phyloP scores from a whole-genome alignment of 495 filamentous ascomycete genomes.

The Aspergillus bridgeri region DNA sequence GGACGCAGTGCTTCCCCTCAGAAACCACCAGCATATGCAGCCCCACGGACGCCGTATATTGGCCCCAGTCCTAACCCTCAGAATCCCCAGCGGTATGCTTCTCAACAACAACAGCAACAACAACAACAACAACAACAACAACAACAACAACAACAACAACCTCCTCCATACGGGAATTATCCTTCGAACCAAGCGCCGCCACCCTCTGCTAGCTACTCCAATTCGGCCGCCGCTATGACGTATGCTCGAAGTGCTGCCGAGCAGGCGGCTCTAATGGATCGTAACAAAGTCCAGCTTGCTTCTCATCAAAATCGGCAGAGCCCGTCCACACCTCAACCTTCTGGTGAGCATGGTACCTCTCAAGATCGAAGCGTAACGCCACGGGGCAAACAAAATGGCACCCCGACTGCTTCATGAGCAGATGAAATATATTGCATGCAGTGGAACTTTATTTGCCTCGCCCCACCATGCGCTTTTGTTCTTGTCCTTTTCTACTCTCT shows the following conservation, averaged over 20 bases:
- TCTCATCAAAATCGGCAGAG: conserved; percentile 33
- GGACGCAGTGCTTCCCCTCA: conserved; percentile 36
- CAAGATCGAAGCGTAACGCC: conserved; percentile 42
- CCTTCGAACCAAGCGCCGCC: conserved; percentile 24
- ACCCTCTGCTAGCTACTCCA: conserved; percentile 36
- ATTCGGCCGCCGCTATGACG: conserved; percentile 38
- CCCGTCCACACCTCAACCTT: conserved; percentile 38
- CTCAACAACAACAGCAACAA: conserved; percentile 22
- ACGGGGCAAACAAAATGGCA: conserved; percentile 41
- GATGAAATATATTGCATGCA: background rate
- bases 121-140: conserved; percentile 13
- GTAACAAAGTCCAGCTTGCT: conserved; percentile 43
- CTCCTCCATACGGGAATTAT: conserved; percentile 25
- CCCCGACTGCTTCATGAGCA: conserved; percentile 34
- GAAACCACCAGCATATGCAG: conserved; percentile 27
- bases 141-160: conserved; percentile 25
- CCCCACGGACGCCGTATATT: conserved; percentile 24
- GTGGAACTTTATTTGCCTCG: background rate
- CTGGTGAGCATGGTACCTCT: conserved; percentile 23
- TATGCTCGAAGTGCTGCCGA: conserved; percentile 45
- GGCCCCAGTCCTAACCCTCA: conserved; percentile 12
- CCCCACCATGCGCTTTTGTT: background rate
- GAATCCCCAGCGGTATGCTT: conserved; percentile 27
- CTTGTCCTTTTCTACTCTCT: conserved; percentile 3
- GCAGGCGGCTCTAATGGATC: conserved; percentile 45